Percentiles rank a stretch among this genome's conserved stretches.
Evolutionary conservation across 129 eudicot genomes (phyloP).

Genomic region (Tagetes patula): DNA sequence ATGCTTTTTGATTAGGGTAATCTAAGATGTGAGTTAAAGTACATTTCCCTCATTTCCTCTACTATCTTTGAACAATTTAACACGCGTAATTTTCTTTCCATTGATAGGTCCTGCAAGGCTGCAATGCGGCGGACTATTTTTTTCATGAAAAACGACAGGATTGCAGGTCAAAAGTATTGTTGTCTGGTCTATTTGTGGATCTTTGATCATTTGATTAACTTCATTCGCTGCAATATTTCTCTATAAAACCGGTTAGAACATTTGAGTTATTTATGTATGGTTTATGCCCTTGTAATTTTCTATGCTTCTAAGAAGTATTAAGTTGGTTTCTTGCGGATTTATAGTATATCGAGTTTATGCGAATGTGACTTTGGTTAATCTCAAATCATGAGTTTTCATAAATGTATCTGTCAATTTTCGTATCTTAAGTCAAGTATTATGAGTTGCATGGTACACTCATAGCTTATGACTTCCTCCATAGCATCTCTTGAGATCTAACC

Average conservation of each 20-base stretch:
- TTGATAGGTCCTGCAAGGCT: neutral
- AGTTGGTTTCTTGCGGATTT: too few species aligned
- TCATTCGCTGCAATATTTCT: neutral
- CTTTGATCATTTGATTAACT: conserved; percentile 1
- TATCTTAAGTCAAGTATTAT: too few species aligned
- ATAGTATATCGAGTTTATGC: too few species aligned
- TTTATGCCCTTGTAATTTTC: too few species aligned
- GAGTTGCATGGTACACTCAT: too few species aligned
- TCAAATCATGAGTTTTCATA: too few species aligned
- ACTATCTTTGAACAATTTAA: conserved; percentile 10
- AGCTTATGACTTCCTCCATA: too few species aligned
- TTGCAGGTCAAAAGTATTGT: conserved; percentile 17
- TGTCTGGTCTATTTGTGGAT: conserved; percentile 15
- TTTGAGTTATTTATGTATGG: too few species aligned
- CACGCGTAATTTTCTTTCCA: neutral
- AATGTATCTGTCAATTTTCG: too few species aligned
- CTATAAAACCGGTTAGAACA: neutral
- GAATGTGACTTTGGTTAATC: too few species aligned
- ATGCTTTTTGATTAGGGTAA: neutral
- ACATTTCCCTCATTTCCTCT: neutral
- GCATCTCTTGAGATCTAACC: too few species aligned
- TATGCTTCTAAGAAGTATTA: too few species aligned
- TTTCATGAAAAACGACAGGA: conserved; percentile 20
- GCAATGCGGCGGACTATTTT: conserved; percentile 16
- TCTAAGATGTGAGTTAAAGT: conserved; percentile 1